Percentiles rank a stretch among this genome's conserved stretches.
These are phyloP conservation scores for Penicillium sp. DNA, from an alignment of 2,329 filamentous ascomycete species.

Conservation along the genomic window DNA sequence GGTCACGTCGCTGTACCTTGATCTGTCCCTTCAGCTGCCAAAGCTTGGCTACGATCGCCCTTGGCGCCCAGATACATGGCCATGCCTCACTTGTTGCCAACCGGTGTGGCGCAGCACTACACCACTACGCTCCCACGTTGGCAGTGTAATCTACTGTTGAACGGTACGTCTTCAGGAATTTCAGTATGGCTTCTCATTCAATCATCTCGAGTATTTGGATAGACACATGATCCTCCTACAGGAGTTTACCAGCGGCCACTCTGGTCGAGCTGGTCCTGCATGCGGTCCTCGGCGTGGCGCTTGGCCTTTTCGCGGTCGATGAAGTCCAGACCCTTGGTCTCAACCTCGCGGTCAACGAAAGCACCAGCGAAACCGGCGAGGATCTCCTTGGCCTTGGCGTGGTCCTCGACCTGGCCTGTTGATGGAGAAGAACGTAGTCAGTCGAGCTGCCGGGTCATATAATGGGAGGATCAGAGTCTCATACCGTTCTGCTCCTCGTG, in stretches of 20 bases:
- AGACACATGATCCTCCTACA: not conserved
- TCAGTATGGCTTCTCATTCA: not conserved
- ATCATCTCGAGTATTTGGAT: not conserved
- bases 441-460: too few relatives aligned
- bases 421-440: not conserved
- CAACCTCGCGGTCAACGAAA: conserved; percentile 72
- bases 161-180: not conserved
- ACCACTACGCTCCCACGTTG: too few relatives aligned
- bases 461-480: too few relatives aligned
- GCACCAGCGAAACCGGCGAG: conserved; percentile 71
- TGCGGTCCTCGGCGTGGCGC: conserved; percentile 48
- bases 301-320: conserved; percentile 60
- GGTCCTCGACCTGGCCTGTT: conserved; percentile 66
- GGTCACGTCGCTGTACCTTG: not conserved
- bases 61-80: too few relatives aligned
- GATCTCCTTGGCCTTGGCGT: conserved; percentile 73
- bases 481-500: conserved; percentile 67
- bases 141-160: not conserved
- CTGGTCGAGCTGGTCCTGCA: conserved; percentile 5
- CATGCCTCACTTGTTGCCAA: too few relatives aligned
- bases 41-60: not conserved
- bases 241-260: conserved; percentile 13
- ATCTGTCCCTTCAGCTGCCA: not conserved
- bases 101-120: too few relatives aligned
- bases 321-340: conserved; percentile 63